Percentiles rank a stretch among this genome's conserved stretches.
Conservation (phyloP, 345 rosid species). For the Corymbia maculata region DNA sequence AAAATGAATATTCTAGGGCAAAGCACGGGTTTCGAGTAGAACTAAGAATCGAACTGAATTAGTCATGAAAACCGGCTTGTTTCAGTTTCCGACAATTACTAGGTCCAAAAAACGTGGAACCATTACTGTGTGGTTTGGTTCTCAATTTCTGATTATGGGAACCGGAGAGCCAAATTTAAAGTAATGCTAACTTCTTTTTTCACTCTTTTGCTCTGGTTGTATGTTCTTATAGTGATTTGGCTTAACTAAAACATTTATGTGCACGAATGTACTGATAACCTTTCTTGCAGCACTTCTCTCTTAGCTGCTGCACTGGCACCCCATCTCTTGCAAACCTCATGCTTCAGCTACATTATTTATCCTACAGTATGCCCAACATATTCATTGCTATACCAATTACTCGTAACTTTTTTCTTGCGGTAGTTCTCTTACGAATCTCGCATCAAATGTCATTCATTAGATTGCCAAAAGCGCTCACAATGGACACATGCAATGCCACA, state of each 20-base stretch:
- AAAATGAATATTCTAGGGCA: background rate
- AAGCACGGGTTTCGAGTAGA: background rate
- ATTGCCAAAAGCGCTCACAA: background rate
- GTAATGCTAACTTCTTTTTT: background rate
- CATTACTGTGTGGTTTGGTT: background rate
- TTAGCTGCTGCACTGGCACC: too few species aligned
- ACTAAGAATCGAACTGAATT: fast-evolving
- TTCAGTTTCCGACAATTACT: too few species aligned
- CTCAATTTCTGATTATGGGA: background rate
- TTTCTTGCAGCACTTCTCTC: background rate
- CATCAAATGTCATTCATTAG: background rate
- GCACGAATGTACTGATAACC: background rate
- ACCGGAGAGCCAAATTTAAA: background rate
- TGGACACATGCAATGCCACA: background rate
- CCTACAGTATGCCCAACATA: background rate
- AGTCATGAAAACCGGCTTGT: background rate
- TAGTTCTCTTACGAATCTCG: background rate
- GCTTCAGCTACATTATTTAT: background rate
- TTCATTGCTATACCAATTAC: background rate
- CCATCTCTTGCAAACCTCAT: background rate
- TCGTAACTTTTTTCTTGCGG: background rate
- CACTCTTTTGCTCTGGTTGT: background rate
- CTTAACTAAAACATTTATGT: background rate
- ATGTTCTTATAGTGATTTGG: background rate
- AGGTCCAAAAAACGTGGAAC: background rate